These are phyloP conservation scores for Arctostaphylos glauca DNA, from an alignment of 148 eudicot species.

Conservation along the genomic window DNA sequence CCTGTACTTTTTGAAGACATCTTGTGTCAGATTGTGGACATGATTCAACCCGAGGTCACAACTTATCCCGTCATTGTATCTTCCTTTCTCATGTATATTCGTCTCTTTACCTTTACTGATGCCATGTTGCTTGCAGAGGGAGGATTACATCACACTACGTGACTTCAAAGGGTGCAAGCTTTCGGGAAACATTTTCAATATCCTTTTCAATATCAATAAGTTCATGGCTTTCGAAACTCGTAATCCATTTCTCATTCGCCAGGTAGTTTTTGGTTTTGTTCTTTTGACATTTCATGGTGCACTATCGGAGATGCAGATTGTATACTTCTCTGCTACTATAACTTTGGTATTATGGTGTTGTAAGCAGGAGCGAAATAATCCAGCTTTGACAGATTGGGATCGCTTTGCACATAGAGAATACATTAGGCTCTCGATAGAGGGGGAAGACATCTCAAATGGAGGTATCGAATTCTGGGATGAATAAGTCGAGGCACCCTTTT, in stretches of 20 bases:
- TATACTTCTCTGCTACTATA: conserved; percentile 8
- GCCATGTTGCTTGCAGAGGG: conserved; percentile 44
- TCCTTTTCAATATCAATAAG: conserved; percentile 70
- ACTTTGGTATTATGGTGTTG: not conserved
- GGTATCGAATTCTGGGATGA: conserved; percentile 80
- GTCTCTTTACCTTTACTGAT: not conserved
- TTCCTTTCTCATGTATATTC: no score
- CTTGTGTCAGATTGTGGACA: conserved; percentile 65
- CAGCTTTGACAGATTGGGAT: conserved; percentile 73
- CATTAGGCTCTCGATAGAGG: conserved; percentile 70
- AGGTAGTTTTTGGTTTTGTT: conserved; percentile 35
- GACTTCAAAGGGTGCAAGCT: conserved; percentile 70
- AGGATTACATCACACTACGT: conserved; percentile 46
- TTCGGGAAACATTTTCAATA: conserved; percentile 65
- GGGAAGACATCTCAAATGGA: conserved; percentile 49
- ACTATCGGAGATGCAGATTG: not conserved
- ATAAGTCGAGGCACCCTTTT: conserved; percentile 79
- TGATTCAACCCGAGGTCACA: conserved; percentile 56
- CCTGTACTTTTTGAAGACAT: conserved; percentile 69
- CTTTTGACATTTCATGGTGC: not conserved
- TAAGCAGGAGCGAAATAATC: conserved; percentile 63
- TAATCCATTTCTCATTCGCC: conserved; percentile 77
- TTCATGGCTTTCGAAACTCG: conserved; percentile 83
- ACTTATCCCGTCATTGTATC: not conserved
- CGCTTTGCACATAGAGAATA: conserved; percentile 76